Evolutionary conservation across 2,329 filamentous ascomycete species (phyloP).

Genomic region (Aspergillus uvarum): DNA sequence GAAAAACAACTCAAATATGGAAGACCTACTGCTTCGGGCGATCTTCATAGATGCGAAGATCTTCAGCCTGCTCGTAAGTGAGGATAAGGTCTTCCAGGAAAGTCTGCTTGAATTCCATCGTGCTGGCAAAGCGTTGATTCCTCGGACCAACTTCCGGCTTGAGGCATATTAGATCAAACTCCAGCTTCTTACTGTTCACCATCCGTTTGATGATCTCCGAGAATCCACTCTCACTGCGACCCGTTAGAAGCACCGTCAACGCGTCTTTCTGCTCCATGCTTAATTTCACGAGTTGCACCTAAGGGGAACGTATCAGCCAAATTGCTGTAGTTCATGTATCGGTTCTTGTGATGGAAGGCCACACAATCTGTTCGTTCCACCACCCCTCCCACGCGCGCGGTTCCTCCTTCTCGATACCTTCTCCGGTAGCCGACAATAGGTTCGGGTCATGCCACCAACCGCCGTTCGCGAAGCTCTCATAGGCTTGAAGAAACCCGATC

Average conservation of each 20-base stretch:
- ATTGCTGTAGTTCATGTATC: conserved; percentile 1
- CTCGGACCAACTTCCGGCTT: conserved; percentile 82
- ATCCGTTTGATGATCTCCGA: conserved; percentile 79
- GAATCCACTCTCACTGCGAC: conserved; percentile 75
- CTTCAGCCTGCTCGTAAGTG: conserved; percentile 80
- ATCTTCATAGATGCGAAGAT: conserved; percentile 71
- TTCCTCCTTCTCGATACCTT: conserved; percentile 80
- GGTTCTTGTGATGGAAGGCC: conserved; percentile 36
- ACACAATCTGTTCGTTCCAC: conserved; percentile 89
- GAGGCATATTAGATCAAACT: conserved; percentile 84
- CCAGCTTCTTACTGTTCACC: conserved; percentile 69
- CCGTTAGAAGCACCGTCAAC: conserved; percentile 82
- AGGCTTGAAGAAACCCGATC: conserved; percentile 71
- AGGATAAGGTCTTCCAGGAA: conserved; percentile 79
- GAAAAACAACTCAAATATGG: not conserved
- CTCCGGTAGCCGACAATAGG: conserved; percentile 82
- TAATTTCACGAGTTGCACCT: conserved; percentile 70
- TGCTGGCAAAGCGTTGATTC: conserved; percentile 74
- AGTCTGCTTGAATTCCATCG: conserved; percentile 88
- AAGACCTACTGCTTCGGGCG: conserved; percentile 56
- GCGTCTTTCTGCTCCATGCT: conserved; percentile 83
- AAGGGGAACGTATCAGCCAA: conserved; percentile 27
- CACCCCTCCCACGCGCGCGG: conserved; percentile 81
- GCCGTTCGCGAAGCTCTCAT: conserved; percentile 75
- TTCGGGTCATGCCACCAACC: conserved; percentile 96